phyloP scores from a whole-genome alignment of 768 basidiomycete species.

The Boletus patriciae region DNA sequence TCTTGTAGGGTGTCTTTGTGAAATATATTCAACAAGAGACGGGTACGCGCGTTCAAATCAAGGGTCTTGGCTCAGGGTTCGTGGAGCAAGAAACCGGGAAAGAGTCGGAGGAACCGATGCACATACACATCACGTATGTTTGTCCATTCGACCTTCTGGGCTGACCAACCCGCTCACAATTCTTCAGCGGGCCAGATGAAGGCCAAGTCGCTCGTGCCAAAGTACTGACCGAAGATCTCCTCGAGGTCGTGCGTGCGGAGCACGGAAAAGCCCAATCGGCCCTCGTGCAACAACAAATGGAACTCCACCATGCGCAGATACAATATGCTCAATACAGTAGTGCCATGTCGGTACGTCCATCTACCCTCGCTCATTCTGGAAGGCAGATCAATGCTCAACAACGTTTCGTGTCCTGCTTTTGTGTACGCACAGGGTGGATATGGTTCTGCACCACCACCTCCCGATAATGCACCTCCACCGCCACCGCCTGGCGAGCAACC shows the following conservation, averaged over 20 bases:
- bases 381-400: not conserved
- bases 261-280: slow-evolving; percentile 74
- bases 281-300: slow-evolving; percentile 78
- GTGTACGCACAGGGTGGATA: slow-evolving; percentile 32
- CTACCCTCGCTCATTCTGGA: not conserved
- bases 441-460: slow-evolving; percentile 39
- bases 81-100: slow-evolving; percentile 87
- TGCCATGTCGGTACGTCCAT: slow-evolving; percentile 50
- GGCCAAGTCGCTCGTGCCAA: slow-evolving; percentile 85
- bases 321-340: slow-evolving; percentile 76
- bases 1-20: slow-evolving; percentile 79
- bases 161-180: slow-evolving; percentile 8
- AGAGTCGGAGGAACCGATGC: slow-evolving; percentile 88
- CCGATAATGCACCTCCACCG: slow-evolving; percentile 41
- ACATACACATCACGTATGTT: slow-evolving; percentile 86
- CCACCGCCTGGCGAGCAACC: slow-evolving; percentile 54
- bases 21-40: slow-evolving; percentile 99
- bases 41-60: slow-evolving; percentile 94
- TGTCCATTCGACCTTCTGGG: slow-evolving; percentile 12
- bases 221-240: slow-evolving; percentile 82
- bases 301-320: slow-evolving; percentile 78
- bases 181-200: slow-evolving; percentile 71
- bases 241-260: slow-evolving; percentile 85
- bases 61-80: slow-evolving; percentile 92
- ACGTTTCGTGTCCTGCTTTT: slow-evolving; percentile 1